Evolutionary conservation across 176 grass and related monocot species (phyloP).

Genomic region (Ananas comosus): DNA sequence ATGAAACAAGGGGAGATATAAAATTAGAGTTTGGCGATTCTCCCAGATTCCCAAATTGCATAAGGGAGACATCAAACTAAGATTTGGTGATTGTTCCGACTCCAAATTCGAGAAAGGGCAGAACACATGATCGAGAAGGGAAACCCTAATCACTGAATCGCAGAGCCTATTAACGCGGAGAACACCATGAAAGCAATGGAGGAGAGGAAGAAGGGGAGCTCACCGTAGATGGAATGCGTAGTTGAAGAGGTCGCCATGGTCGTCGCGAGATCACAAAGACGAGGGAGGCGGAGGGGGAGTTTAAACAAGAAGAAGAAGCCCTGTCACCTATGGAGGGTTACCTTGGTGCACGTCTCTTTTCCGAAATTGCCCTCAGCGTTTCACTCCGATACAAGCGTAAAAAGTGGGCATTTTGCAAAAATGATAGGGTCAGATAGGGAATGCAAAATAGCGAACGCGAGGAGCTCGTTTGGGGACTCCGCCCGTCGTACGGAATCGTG

Average conservation of each 20-base stretch:
- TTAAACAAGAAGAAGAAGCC: neutral
- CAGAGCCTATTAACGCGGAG: neutral
- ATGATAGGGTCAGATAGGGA: no score
- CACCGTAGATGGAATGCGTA: conserved; percentile 22
- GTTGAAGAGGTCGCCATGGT: conserved; percentile 29
- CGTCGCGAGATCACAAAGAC: conserved; percentile 1
- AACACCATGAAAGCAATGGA: neutral
- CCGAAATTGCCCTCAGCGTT: no score
- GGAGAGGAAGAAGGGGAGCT: neutral
- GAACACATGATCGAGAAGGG: neutral
- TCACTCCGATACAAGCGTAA: no score
- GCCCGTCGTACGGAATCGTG: no score
- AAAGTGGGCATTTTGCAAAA: no score
- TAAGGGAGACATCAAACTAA: neutral
- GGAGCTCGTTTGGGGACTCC: no score
- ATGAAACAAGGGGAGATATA: neutral
- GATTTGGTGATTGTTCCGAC: neutral
- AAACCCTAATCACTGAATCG: neutral
- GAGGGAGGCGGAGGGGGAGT: neutral
- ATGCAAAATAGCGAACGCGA: no score
- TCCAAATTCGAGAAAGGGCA: neutral
- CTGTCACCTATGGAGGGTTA: no score
- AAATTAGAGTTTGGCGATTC: neutral
- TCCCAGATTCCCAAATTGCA: neutral
- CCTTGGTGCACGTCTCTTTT: no score